Percentiles rank a stretch among this genome's conserved stretches.
These are phyloP conservation scores for Aspergillus luchuensis DNA, from an alignment of 2,329 filamentous ascomycete genomes.

Conservation along the genomic window DNA sequence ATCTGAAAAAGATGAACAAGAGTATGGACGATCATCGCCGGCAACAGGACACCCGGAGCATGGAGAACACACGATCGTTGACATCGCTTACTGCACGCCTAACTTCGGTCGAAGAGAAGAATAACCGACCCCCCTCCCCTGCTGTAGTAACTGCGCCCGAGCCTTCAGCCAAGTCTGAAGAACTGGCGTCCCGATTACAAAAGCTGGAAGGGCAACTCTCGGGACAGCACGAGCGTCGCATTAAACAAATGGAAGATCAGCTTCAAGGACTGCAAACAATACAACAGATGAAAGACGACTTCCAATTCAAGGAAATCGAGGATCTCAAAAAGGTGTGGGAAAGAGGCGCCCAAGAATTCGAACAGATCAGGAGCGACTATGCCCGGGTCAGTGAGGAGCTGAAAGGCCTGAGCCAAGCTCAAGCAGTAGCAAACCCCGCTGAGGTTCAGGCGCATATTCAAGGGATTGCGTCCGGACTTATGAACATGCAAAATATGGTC, in stretches of 20 bases:
- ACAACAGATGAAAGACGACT: conserved; percentile 25
- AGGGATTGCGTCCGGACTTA: conserved; percentile 4
- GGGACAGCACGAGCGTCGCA: background rate
- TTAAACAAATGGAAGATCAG: conserved; percentile 8
- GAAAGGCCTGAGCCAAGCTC: background rate
- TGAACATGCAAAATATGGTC: conserved; percentile 8
- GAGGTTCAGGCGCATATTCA: conserved; percentile 6
- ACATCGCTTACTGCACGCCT: background rate
- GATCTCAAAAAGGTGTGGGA: conserved; percentile 16
- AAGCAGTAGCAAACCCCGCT: background rate
- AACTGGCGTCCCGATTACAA: background rate
- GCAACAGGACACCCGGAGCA: background rate
- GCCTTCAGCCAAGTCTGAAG: background rate
- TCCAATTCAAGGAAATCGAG: conserved; percentile 24
- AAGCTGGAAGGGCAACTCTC: conserved; percentile 3
- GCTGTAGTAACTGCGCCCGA: background rate
- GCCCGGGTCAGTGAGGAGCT: background rate
- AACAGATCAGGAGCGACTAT: background rate
- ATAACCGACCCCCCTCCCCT: background rate
- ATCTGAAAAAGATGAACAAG: background rate
- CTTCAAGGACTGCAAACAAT: conserved; percentile 18
- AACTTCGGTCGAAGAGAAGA: background rate
- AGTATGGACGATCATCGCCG: background rate
- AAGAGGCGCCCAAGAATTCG: background rate
- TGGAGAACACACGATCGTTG: background rate